Evolutionary conservation across 768 basidiomycete species (phyloP).

Genomic region (Neoboletus subvelutipes): DNA sequence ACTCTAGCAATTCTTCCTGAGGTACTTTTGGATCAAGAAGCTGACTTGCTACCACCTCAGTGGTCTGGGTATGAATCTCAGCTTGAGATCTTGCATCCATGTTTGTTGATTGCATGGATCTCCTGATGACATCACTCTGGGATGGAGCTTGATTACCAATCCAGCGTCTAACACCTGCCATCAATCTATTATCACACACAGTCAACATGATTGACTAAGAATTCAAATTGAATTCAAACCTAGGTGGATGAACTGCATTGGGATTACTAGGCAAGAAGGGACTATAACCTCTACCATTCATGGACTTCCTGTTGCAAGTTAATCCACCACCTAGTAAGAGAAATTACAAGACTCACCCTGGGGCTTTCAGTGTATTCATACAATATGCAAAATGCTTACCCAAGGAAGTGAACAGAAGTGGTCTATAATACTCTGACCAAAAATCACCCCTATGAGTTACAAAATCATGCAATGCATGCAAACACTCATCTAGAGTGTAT

Average conservation of each 20-base stretch:
- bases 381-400: conserved; percentile 89
- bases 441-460: conserved; percentile 65
- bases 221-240: conserved; percentile 27
- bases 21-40: conserved; percentile 64
- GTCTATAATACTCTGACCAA: conserved; percentile 89
- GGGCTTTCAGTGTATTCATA: conserved; percentile 87
- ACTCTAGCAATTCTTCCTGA: conserved; percentile 65
- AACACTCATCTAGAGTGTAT: conserved; percentile 67
- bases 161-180: conserved; percentile 79
- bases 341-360: conserved; percentile 52
- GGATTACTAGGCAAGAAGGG: conserved; percentile 70
- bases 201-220: conserved; percentile 23
- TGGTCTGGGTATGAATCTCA: conserved; percentile 39
- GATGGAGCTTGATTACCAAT: conserved; percentile 56
- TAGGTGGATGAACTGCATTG: conserved; percentile 35
- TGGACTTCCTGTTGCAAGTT: conserved; percentile 54
- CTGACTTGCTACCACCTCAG: conserved; percentile 56
- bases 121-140: conserved; percentile 39
- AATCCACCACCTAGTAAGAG: neutral
- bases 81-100: conserved; percentile 30
- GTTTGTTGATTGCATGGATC: conserved; percentile 37
- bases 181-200: conserved; percentile 45
- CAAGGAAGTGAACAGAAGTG: conserved; percentile 77
- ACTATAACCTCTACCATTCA: conserved; percentile 65
- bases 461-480: conserved; percentile 58